Conservation (phyloP, 192 early-diverging fungal genomes). For the Podila epicladia region DNA sequence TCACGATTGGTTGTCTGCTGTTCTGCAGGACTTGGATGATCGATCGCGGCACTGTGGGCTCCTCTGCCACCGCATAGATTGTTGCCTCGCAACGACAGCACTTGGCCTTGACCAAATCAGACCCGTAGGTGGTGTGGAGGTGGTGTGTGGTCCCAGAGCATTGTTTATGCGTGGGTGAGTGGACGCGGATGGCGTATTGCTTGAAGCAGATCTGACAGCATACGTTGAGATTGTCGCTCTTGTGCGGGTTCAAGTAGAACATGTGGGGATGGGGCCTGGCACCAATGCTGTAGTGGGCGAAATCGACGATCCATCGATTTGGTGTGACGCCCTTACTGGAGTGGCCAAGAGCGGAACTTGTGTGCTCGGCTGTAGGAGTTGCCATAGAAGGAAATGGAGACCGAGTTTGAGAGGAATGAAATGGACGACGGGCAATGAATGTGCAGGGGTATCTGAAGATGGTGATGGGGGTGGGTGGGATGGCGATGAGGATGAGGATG, state of each 20-base stretch:
- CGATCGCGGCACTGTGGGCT: slow-evolving; percentile 11
- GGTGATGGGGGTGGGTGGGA: too few relatives aligned
- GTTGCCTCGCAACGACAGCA: slow-evolving; percentile 36
- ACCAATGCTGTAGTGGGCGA: slow-evolving; percentile 27
- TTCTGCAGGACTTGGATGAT: slow-evolving; percentile 10
- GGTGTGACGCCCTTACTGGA: background rate
- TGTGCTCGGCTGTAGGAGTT: too few relatives aligned
- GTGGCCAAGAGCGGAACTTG: too few relatives aligned
- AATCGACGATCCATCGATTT: slow-evolving; percentile 27
- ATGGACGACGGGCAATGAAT: background rate
- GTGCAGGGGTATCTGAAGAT: too few relatives aligned
- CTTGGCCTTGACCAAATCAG: background rate
- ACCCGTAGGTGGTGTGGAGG: slow-evolving; percentile 12
- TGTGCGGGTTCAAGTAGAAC: slow-evolving; percentile 22
- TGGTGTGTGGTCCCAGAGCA: slow-evolving; percentile 25
- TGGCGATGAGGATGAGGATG: too few relatives aligned
- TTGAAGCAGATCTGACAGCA: slow-evolving; percentile 37
- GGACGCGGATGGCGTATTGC: slow-evolving; percentile 18
- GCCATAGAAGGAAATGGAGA: background rate
- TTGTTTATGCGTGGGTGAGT: background rate
- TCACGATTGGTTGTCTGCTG: slow-evolving; percentile 7
- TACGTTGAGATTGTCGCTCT: background rate
- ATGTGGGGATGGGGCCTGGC: slow-evolving; percentile 25
- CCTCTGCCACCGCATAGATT: slow-evolving; percentile 4
- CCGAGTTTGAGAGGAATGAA: background rate